A percentile compares a stretch with the other conserved stretches of the same genome.
phyloP scores from a whole-genome alignment of 2,329 filamentous ascomycete species.

The Botryotinia calthae region DNA sequence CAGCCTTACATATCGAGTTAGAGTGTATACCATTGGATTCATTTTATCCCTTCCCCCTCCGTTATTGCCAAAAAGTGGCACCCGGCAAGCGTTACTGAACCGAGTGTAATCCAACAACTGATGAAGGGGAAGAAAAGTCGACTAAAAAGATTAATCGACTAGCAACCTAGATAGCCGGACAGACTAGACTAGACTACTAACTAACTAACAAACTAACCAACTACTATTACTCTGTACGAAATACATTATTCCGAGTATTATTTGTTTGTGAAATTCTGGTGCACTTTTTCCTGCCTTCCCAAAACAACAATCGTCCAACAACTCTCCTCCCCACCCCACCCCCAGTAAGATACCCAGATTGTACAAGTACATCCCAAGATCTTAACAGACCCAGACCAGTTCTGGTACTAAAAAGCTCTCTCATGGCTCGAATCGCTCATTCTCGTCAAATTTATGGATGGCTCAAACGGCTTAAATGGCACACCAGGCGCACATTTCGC shows the following conservation, averaged over 20 bases:
- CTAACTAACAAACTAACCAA: background rate
- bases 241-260: constrained; percentile 4
- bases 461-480: constrained; percentile 16
- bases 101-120: constrained; percentile 10
- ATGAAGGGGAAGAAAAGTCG: constrained; percentile 10
- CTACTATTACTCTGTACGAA: background rate
- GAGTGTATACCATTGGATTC: background rate
- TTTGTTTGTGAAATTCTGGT: constrained; percentile 2
- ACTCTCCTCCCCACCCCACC: constrained; percentile 14
- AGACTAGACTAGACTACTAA: constrained; percentile 7
- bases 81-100: constrained; percentile 19
- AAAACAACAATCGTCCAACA: constrained; percentile 15
- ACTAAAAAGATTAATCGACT: constrained; percentile 1
- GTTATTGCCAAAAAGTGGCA: constrained; percentile 16
- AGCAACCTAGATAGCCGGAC: constrained; percentile 12
- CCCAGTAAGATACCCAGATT: constrained; percentile 18
- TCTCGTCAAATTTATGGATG: constrained; percentile 9
- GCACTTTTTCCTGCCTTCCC: background rate
- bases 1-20: constrained; percentile 8
- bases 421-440: background rate
- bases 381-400: constrained; percentile 8
- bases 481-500: constrained; percentile 23
- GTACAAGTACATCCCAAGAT: constrained; percentile 11
- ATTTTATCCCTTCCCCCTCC: constrained; percentile 11
- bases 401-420: constrained; percentile 13